These are phyloP conservation scores for Barnettozyma vustinii DNA, from an alignment of 805 yeast genomes.

Conservation along the genomic window DNA sequence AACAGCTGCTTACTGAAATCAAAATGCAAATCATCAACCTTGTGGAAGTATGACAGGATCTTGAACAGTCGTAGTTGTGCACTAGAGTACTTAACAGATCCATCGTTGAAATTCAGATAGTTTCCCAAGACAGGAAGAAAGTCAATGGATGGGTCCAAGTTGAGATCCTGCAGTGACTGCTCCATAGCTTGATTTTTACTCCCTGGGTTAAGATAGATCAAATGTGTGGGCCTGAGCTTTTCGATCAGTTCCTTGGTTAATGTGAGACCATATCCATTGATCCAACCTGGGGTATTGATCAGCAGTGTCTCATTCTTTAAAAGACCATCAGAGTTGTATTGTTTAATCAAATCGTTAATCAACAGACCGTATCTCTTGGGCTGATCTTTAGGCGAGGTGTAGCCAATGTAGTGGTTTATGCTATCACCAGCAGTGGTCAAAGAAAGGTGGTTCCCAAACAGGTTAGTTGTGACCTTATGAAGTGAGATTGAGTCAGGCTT, in stretches of 20 bases:
- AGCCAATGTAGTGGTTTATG: slow-evolving; percentile 10
- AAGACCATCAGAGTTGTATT: slow-evolving; percentile 28
- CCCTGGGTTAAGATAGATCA: slow-evolving; percentile 49
- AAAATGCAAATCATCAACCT: slow-evolving; percentile 21
- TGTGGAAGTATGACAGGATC: slow-evolving; percentile 51
- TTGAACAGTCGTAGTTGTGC: slow-evolving; percentile 48
- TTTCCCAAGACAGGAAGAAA: slow-evolving; percentile 34
- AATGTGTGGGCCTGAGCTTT: slow-evolving; percentile 45
- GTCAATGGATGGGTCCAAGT: slow-evolving; percentile 24
- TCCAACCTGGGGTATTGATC: slow-evolving; percentile 87
- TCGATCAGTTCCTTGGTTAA: slow-evolving; percentile 42
- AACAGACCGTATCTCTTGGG: slow-evolving; percentile 51
- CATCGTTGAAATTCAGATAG: slow-evolving; percentile 12
- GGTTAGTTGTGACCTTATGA: slow-evolving; percentile 28
- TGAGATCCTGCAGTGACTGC: slow-evolving; percentile 23
- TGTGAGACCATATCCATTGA: slow-evolving; percentile 78
- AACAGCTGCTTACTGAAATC: slow-evolving; percentile 39
- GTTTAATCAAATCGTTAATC: slow-evolving; percentile 35
- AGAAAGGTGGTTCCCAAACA: slow-evolving; percentile 33
- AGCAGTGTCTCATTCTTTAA: slow-evolving; percentile 34
- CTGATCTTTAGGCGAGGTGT: slow-evolving; percentile 51
- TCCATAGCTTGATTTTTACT: slow-evolving; percentile 9
- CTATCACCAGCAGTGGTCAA: slow-evolving; percentile 12
- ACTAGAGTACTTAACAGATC: slow-evolving; percentile 35
- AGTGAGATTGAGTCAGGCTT: slow-evolving; percentile 67